phyloP scores from a whole-genome alignment of 805 yeast genomes.

The Yarrowia divulgata region DNA sequence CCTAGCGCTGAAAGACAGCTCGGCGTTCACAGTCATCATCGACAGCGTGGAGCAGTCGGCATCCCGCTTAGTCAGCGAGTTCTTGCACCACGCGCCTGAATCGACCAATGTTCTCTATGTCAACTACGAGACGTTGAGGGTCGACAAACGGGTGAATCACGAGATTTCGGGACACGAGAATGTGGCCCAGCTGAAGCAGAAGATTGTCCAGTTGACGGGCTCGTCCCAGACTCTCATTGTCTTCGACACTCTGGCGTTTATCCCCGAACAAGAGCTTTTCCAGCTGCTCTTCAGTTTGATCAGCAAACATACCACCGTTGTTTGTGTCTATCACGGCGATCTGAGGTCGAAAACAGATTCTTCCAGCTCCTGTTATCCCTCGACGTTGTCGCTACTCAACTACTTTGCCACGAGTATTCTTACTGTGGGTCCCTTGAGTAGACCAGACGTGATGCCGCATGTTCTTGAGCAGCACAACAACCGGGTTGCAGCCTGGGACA shows the following conservation, averaged over 20 bases:
- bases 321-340: constrained; percentile 57
- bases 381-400: constrained; percentile 58
- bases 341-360: constrained; percentile 36
- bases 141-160: constrained; percentile 47
- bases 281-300: constrained; percentile 59
- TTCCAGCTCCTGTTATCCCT: constrained; percentile 58
- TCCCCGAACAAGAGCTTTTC: constrained; percentile 57
- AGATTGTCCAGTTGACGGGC: constrained; percentile 44
- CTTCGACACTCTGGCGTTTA: constrained; percentile 73
- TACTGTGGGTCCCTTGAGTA: constrained; percentile 59
- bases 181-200: constrained; percentile 42
- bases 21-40: constrained; percentile 73
- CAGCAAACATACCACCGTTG: constrained; percentile 56
- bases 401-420: constrained; percentile 80
- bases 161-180: constrained; percentile 40
- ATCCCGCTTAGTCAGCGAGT: constrained; percentile 61
- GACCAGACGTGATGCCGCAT: constrained; percentile 41
- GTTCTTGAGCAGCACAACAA: constrained; percentile 57
- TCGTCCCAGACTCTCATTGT: constrained; percentile 54
- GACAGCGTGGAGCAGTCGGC: constrained; percentile 80
- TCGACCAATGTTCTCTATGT: constrained; percentile 58
- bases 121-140: constrained; percentile 69
- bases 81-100: constrained; percentile 54
- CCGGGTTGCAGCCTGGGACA: constrained; percentile 52
- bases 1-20: constrained; percentile 70